A percentile compares a stretch with the other conserved stretches of the same genome.
Conservation (phyloP, 2,329 filamentous ascomycete genomes). For the Plectosphaerella cucumerina region DNA sequence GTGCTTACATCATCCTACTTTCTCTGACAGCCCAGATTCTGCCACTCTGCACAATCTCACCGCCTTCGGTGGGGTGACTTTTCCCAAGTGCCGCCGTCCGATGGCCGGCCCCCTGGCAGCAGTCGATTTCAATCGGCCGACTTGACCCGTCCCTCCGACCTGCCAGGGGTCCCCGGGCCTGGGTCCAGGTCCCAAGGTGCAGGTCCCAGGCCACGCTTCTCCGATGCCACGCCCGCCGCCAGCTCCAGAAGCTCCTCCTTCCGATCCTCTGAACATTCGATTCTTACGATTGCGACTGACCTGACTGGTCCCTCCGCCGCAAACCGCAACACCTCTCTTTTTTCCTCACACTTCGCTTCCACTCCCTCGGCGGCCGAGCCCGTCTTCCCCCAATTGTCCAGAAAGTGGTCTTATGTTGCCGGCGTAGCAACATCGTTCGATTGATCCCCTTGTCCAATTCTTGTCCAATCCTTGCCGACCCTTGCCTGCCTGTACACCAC, state of each 20-base stretch:
- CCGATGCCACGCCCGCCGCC: neutral
- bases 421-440: neutral
- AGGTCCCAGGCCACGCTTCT: neutral
- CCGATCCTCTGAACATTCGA: conserved; percentile 3
- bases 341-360: neutral
- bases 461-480: neutral
- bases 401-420: conserved; percentile 5
- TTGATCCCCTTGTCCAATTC: neutral
- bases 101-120: no score
- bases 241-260: neutral
- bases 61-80: no score
- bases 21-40: neutral
- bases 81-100: neutral
- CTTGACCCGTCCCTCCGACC: conserved; percentile 2
- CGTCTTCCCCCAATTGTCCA: neutral
- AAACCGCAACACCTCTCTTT: neutral
- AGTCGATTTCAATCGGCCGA: conserved; percentile 1
- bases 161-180: no score
- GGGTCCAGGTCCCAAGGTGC: no score
- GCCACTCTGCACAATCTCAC: no score
- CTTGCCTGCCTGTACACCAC: no score
- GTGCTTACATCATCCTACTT: no score
- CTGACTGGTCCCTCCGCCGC: conserved; percentile 1
- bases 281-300: conserved; percentile 2
- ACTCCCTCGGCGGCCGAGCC: neutral